Conservation (phyloP, 306 rosid genomes). For the Myrica gale region DNA sequence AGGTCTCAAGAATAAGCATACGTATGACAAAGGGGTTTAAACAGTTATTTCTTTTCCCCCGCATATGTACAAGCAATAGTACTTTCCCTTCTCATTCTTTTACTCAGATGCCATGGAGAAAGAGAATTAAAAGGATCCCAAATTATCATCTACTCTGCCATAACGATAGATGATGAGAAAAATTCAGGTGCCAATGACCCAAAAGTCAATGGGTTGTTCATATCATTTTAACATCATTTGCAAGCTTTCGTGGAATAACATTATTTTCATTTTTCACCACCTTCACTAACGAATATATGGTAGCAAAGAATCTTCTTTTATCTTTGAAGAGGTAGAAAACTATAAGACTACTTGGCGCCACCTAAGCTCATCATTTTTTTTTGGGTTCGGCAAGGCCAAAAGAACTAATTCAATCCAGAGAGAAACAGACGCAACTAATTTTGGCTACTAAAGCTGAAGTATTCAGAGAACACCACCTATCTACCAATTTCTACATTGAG, state of each 20-base stretch:
- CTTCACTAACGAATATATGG: too few relatives aligned
- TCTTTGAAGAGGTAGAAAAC: too few relatives aligned
- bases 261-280: too few relatives aligned
- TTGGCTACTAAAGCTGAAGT: neutral
- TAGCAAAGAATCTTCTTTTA: too few relatives aligned
- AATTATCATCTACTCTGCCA: neutral
- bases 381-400: neutral
- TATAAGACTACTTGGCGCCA: too few relatives aligned
- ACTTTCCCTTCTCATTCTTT: neutral
- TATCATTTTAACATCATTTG: neutral
- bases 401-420: constrained; percentile 2
- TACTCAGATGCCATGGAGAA: neutral
- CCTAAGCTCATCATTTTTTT: too few relatives aligned
- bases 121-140: neutral
- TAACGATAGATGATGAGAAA: neutral
- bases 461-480: neutral
- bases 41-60: neutral
- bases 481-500: neutral
- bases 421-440: neutral
- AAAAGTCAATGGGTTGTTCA: neutral
- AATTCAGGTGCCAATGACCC: neutral
- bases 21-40: neutral
- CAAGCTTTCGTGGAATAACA: too few relatives aligned
- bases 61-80: neutral
- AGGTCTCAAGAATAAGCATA: neutral